These are phyloP conservation scores for Trichoderma koningiopsis DNA, from an alignment of 2,329 filamentous ascomycete genomes.

Conservation along the genomic window DNA sequence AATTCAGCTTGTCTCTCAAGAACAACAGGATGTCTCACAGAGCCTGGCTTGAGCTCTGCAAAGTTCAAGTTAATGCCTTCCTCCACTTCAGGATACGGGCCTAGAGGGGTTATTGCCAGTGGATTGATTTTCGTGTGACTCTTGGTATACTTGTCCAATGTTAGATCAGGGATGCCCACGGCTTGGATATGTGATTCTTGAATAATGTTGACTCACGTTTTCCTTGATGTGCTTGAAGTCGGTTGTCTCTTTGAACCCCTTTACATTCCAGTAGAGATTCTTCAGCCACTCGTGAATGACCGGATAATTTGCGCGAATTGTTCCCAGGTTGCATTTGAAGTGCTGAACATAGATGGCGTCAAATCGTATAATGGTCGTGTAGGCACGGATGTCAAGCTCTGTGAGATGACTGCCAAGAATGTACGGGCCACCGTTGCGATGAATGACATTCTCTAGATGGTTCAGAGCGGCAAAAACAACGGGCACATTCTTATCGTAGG, in stretches of 20 bases:
- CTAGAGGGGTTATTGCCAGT: slow-evolving; percentile 34
- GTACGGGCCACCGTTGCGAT: slow-evolving; percentile 50
- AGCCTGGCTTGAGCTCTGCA: slow-evolving; percentile 29
- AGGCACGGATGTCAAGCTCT: slow-evolving; percentile 69
- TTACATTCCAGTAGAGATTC: slow-evolving; percentile 68
- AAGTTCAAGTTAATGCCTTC: slow-evolving; percentile 31
- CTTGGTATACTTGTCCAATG: slow-evolving; percentile 33
- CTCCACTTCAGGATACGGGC: slow-evolving; percentile 34
- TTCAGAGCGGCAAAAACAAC: slow-evolving; percentile 68
- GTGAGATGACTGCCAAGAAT: slow-evolving; percentile 66
- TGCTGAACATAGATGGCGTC: slow-evolving; percentile 69
- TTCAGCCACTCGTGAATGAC: slow-evolving; percentile 68
- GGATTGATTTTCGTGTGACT: slow-evolving; percentile 35
- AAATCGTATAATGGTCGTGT: slow-evolving; percentile 66
- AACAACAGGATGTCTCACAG: slow-evolving; percentile 32
- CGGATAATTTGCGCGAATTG: slow-evolving; percentile 66
- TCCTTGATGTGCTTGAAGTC: slow-evolving; percentile 71
- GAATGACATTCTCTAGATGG: slow-evolving; percentile 61
- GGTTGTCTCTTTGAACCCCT: slow-evolving; percentile 56
- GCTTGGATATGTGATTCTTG: not conserved
- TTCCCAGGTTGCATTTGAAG: slow-evolving; percentile 66
- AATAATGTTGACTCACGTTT: slow-evolving; percentile 37
- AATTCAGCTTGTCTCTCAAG: slow-evolving; percentile 31
- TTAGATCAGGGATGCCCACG: not conserved
- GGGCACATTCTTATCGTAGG: slow-evolving; percentile 63